Conservation (phyloP, 2,329 filamentous ascomycete genomes). For the Calycina herbarum region DNA sequence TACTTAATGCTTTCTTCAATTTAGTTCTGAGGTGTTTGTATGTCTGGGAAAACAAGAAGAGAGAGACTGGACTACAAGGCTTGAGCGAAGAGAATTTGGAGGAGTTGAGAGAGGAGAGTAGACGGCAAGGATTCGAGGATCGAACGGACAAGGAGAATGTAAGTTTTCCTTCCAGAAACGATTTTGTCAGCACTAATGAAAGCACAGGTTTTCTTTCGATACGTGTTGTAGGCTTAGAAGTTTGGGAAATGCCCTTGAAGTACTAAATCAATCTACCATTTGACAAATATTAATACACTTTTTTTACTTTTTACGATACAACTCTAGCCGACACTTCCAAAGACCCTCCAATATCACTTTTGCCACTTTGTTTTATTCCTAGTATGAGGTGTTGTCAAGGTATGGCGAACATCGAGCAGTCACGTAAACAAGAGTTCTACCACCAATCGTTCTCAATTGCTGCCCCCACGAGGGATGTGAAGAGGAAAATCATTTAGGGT, state of each 20-base stretch:
- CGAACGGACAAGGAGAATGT: slow-evolving; percentile 42
- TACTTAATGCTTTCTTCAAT: slow-evolving; percentile 21
- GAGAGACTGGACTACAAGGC: slow-evolving; percentile 28
- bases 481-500: background rate
- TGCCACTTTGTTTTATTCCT: no score
- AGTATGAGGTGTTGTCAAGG: no score
- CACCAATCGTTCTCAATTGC: background rate
- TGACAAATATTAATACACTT: background rate
- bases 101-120: slow-evolving; percentile 35
- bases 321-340: no score
- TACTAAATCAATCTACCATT: background rate
- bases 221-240: slow-evolving; percentile 5
- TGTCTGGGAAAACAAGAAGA: slow-evolving; percentile 25
- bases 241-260: background rate
- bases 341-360: no score
- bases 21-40: slow-evolving; percentile 22
- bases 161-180: slow-evolving; percentile 14
- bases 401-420: background rate
- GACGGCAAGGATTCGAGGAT: slow-evolving; percentile 42
- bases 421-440: background rate
- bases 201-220: slow-evolving; percentile 19
- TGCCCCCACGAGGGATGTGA: background rate
- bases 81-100: slow-evolving; percentile 38
- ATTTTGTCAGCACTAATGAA: background rate
- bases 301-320: no score